Evolutionary conservation across 2,329 filamentous ascomycete species (phyloP), one percentile per base, ranked within the genome.

Genomic region (Periconia digitata): DNA sequence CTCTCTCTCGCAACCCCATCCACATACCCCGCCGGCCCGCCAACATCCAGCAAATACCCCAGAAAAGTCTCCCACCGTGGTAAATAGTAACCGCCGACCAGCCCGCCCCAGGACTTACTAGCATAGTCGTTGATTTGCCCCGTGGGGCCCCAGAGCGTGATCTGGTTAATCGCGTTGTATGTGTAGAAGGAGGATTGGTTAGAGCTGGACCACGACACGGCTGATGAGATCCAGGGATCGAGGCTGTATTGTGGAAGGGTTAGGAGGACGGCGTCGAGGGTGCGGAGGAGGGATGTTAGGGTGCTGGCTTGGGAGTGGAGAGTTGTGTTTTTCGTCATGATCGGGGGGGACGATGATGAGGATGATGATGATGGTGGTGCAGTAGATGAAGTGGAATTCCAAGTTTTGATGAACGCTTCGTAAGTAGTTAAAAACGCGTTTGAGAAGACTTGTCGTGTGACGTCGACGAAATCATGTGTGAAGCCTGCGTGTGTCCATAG

Each of bases 71-170:
- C 44, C 78, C 78, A 81, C 8, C 78, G 62, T 13, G 70, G 71
- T 8, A 71, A 40, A 55, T 80, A 80, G 58, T 80, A 81, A 1
- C 61, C 62, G 1, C 62, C 63, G 3, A 79, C 71, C 0, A 81
- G 62, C 1, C 77, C 78, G 8, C 66, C 69, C 78, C 77, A 81
- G 18, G 66, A 64, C 61, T 79, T 79, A 4, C 71, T 74, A 3
- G 77, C 76, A 49, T 80, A 81, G 59, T 80, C 78, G 29, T 59
- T 71, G 35, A 80, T 76, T 55, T 80, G 63, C 13, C 75, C 76
- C 1, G 55, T 59, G 0, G 76, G 76, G 0, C 76, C 77, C 78
- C 77, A 80, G 10, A 77, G 66, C 6, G 78, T 80, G 47, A 80
- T 65, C 49, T 80, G 77, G 41, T 79, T 79, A 12, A 74, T 67